A percentile compares a stretch with the other conserved stretches of the same genome.
Conservation (phyloP, 2,329 filamentous ascomycete genomes). For the Aspergillus texensis region DNA sequence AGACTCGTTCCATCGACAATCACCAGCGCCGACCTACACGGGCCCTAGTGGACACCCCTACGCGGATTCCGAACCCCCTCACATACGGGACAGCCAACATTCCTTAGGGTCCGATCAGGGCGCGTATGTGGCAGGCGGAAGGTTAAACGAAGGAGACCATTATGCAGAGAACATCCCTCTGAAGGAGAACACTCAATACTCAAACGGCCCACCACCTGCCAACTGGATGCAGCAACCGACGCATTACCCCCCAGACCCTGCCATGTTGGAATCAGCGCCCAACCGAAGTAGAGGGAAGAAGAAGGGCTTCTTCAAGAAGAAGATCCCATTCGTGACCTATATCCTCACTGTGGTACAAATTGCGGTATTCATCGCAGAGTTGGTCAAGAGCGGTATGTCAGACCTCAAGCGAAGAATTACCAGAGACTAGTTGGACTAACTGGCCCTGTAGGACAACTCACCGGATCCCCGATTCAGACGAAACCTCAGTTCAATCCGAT, state of each 20-base stretch:
- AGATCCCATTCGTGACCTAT: slow-evolving; percentile 80
- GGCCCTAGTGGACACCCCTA: slow-evolving; percentile 36
- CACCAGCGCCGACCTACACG: slow-evolving; percentile 25
- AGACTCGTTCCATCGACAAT: slow-evolving; percentile 40
- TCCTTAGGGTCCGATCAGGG: slow-evolving; percentile 38
- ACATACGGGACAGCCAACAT: slow-evolving; percentile 41
- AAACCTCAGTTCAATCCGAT: slow-evolving; percentile 91
- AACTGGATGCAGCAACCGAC: slow-evolving; percentile 49
- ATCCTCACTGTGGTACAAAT: slow-evolving; percentile 75
- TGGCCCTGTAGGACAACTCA: slow-evolving; percentile 63
- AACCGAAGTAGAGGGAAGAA: slow-evolving; percentile 37
- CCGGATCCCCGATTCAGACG: slow-evolving; percentile 68
- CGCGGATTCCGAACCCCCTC: slow-evolving; percentile 44
- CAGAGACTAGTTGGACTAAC: slow-evolving; percentile 5
- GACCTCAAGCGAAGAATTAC: slow-evolving; percentile 29
- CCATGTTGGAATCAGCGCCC: slow-evolving; percentile 37
- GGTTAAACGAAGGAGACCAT: slow-evolving; percentile 35
- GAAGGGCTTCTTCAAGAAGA: slow-evolving; percentile 59
- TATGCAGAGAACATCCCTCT: slow-evolving; percentile 48
- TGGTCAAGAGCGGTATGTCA: slow-evolving; percentile 75
- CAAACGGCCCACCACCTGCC: slow-evolving; percentile 32
- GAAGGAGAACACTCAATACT: slow-evolving; percentile 40
- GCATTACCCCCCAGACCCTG: slow-evolving; percentile 55
- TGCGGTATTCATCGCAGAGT: slow-evolving; percentile 83
- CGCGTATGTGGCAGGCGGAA: slow-evolving; percentile 34